phyloP scores from a whole-genome alignment of 2,329 filamentous ascomycete species.

The Fusarium begoniae region DNA sequence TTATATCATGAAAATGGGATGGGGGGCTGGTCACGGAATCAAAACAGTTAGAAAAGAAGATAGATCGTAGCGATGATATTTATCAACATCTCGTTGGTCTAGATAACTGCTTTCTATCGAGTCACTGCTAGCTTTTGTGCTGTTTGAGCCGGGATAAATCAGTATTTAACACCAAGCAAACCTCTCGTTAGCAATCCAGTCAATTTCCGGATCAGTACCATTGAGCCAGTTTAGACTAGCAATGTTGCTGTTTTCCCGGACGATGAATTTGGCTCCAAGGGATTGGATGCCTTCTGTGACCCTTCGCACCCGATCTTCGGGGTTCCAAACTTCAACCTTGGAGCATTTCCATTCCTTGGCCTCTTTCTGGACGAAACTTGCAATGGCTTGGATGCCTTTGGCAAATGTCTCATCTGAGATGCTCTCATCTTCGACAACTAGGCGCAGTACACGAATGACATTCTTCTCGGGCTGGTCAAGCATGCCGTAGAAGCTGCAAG shows the following conservation, averaged over 20 bases:
- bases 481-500: slow-evolving; percentile 69
- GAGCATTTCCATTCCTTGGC: slow-evolving; percentile 76
- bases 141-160: background rate
- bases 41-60: slow-evolving; percentile 35
- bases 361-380: slow-evolving; percentile 73
- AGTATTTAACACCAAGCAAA: slow-evolving; percentile 74
- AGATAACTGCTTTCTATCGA: background rate
- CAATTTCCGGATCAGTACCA: slow-evolving; percentile 61
- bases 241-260: slow-evolving; percentile 73
- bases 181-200: slow-evolving; percentile 82
- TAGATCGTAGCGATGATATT: slow-evolving; percentile 34
- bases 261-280: slow-evolving; percentile 60
- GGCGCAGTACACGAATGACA: slow-evolving; percentile 73
- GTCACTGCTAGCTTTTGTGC: background rate
- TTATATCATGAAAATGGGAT: slow-evolving; percentile 40
- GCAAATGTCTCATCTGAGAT: slow-evolving; percentile 55
- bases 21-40: slow-evolving; percentile 23
- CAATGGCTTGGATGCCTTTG: slow-evolving; percentile 67
- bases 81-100: slow-evolving; percentile 28
- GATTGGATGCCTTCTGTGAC: slow-evolving; percentile 57
- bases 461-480: slow-evolving; percentile 66
- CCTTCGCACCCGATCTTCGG: slow-evolving; percentile 61
- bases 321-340: slow-evolving; percentile 86
- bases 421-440: slow-evolving; percentile 69
- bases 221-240: slow-evolving; percentile 78